Conservation (phyloP, 2,329 filamentous ascomycete genomes). For the Aspergillus oerlinghausenensis region DNA sequence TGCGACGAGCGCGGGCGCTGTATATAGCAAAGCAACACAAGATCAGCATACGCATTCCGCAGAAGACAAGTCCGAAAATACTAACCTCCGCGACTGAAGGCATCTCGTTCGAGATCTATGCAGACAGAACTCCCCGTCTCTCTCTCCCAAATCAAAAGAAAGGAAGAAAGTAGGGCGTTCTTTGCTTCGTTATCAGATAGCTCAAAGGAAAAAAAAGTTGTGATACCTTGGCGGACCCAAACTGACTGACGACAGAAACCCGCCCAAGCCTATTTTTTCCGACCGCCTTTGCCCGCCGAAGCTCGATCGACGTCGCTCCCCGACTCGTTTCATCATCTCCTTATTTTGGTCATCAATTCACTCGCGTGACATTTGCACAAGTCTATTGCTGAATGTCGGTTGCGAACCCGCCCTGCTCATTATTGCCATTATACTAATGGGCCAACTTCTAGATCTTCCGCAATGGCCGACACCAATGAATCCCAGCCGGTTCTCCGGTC, state of each 20-base stretch:
- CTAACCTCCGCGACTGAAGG: conserved; percentile 35
- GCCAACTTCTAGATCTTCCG: conserved; percentile 20
- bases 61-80: conserved; percentile 1
- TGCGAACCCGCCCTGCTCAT: background rate
- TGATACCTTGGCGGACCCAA: background rate
- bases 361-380: background rate
- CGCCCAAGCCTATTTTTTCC: conserved; percentile 30
- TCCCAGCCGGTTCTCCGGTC: conserved; percentile 62
- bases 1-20: conserved; percentile 39
- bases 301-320: conserved; percentile 18
- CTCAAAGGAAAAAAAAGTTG: conserved; percentile 21
- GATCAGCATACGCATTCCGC: background rate
- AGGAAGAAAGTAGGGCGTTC: background rate
- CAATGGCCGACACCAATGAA: conserved; percentile 55
- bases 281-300: conserved; percentile 34
- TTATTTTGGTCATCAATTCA: conserved; percentile 8
- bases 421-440: conserved; percentile 11
- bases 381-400: conserved; percentile 15
- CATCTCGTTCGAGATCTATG: conserved; percentile 26
- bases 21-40: conserved; percentile 11
- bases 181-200: conserved; percentile 1
- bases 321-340: conserved; percentile 13
- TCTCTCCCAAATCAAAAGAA: background rate
- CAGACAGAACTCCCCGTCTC: background rate
- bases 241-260: conserved; percentile 5